Evolutionary conservation across 83 land plant genomes (phyloP), one percentile per base, ranked within the genome.

Genomic region (Picea abies): DNA sequence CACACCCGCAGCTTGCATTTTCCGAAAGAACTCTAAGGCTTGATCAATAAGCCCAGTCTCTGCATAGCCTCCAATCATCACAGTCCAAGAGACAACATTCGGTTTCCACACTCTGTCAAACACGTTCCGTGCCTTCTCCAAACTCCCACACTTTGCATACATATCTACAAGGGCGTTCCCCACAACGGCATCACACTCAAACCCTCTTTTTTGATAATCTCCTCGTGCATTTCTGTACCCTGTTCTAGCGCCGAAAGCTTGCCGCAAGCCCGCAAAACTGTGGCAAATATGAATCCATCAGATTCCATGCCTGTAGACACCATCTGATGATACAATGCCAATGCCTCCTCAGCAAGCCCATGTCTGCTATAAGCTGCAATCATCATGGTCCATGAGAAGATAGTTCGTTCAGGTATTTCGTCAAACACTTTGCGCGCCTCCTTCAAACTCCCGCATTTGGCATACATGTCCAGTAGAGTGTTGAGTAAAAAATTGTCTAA

Each of bases 101-200:
- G 66, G 87, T 10, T 16, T 14, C 15, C 61, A 11, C 91, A 92
- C 90, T 20, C 82, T 52, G 78, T 90, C 91, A 82, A 92, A 92
- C 15, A 90, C 86, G n/a, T 81, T 63, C 0, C 64, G 85, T 16
- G 92, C 82, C 15, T 85, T 78, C 15, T 73, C 67, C 9, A 89
- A 20, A 9, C 52, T 70, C 32, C 92, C 90, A 63, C 92, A 92
- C 61, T 92, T 92, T 11, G 83, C 92, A 79, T 92, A 92, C 94
- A 92, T 88, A 66, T 88, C 94, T 0, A 92, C 84, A n/a, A 90
- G 83, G 41, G 92, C 90, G 71, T 90, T 92, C 81, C 84, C 92
- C 2, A 89, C 84, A 64, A 92, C 79, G 16, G 89, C 85, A 83
- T 92, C 86, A 12, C 82, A 88, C 19, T 69, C 29, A 44, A 92